A percentile compares a stretch with the other conserved stretches of the same genome.
Conservation (phyloP, 352 stramenopile species). For the Phytophthora foliorum region DNA sequence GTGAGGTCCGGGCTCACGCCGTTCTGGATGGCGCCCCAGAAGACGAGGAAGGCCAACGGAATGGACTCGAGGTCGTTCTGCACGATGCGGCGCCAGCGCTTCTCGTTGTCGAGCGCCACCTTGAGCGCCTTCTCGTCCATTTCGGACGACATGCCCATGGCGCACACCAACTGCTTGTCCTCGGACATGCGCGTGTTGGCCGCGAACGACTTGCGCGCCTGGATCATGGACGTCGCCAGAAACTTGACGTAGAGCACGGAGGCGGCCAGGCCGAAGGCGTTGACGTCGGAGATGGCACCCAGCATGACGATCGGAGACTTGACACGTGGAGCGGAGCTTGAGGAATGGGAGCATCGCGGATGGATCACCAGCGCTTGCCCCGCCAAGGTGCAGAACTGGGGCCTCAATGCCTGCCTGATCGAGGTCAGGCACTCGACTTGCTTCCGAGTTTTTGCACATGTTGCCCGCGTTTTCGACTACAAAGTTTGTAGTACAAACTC, state of each 20-base stretch:
- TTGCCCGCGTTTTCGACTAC: neutral
- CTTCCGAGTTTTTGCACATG: conserved; percentile 10
- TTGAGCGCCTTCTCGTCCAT: conserved; percentile 36
- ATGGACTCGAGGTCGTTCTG: conserved; percentile 73
- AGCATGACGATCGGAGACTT: conserved; percentile 24
- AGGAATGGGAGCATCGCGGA: conserved; percentile 1
- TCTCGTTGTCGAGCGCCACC: conserved; percentile 41
- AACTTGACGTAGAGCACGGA: conserved; percentile 72
- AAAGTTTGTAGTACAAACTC: too few species aligned
- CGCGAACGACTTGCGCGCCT: conserved; percentile 55
- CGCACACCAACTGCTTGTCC: conserved; percentile 43
- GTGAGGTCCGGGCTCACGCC: conserved; percentile 47
- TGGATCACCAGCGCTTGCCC: neutral
- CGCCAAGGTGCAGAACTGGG: conserved; percentile 10
- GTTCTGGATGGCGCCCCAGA: conserved; percentile 49
- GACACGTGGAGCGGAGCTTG: conserved; percentile 20
- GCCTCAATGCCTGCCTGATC: conserved; percentile 12
- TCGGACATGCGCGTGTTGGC: conserved; percentile 55
- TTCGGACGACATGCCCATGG: conserved; percentile 30
- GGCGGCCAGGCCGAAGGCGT: conserved; percentile 42
- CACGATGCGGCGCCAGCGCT: conserved; percentile 64
- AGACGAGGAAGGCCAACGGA: conserved; percentile 55
- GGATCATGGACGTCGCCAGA: conserved; percentile 55
- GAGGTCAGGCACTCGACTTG: conserved; percentile 22
- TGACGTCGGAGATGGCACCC: conserved; percentile 32